These are phyloP conservation scores for Suillus sp. DNA, from an alignment of 768 basidiomycete genomes.

Conservation along the genomic window DNA sequence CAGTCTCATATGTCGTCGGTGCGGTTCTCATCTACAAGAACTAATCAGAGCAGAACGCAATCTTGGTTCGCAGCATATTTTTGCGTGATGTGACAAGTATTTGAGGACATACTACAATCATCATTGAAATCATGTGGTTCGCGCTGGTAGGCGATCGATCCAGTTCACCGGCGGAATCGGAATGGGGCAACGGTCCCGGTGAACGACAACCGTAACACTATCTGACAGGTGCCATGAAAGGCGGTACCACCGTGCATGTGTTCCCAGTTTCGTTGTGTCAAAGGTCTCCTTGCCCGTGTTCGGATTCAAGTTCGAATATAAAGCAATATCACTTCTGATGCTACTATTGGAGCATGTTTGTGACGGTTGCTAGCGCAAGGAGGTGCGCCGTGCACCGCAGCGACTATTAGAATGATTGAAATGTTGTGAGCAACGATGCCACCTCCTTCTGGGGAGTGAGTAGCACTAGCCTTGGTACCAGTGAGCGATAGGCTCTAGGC, in stretches of 20 bases:
- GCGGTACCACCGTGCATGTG: not conserved
- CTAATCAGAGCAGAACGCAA: not conserved
- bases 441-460: not conserved
- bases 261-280: no score
- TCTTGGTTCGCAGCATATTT: not conserved
- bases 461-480: not conserved
- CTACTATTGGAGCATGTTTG: not conserved
- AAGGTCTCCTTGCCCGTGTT: constrained; percentile 1
- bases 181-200: not conserved
- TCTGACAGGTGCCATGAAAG: not conserved
- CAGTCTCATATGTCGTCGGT: not conserved
- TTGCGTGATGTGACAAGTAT: not conserved
- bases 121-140: not conserved
- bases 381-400: not conserved
- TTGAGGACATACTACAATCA: not conserved
- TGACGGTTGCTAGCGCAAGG: not conserved
- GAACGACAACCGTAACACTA: not conserved
- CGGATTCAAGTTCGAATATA: not conserved
- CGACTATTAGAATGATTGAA: not conserved
- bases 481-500: not conserved
- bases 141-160: not conserved
- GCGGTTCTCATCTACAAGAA: not conserved
- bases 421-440: not conserved
- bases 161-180: not conserved
- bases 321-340: not conserved